Evolutionary conservation across 306 rosid genomes (phyloP), one percentile per base, ranked within the genome.

Genomic region (Mucuna pruriens): DNA sequence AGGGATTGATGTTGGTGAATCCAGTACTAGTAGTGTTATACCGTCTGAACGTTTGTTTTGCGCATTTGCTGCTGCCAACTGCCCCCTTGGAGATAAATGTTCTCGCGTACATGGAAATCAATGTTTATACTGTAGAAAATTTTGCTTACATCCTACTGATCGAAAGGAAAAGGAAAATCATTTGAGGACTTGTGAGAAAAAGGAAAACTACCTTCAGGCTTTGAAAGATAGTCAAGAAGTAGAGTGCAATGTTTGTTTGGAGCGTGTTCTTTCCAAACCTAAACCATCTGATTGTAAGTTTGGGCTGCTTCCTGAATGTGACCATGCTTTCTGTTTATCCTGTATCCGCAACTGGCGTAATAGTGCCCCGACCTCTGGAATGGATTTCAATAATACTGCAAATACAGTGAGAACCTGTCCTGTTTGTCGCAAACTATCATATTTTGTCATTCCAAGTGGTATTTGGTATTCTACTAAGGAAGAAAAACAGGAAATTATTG

Each of bases 291-390:
- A 93, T 62, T 86, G 96, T 55, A 95, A 93, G 88, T 95, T 95
- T 80, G 99, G 99, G 83, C 26, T 95, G 88, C 88, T 93, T 55
- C 94, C 99, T 3, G 97, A 90, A 82, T 91, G 99, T 51, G 91
- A 95, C 74, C 99, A 95, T 78, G 93, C 99, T 55, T 95, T 95
- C 83, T 95, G 98, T 76, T 76, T 95, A 65, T 91, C 98, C 25
- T 95, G 99, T 69, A 91, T 95, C 55, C 88, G 97, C 83, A 91
- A 95, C 85, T 93, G 99, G 99, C 97, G 99, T 12, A 88, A 77
- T 71, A 95, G 94, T 76, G 89, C 96, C 74, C 88, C 96, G 26
- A 71, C 90, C 76, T 87, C 96, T 71, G 91, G 88, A 66, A 71
- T 90, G 80, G 92, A 88, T 64, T 70, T 85, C 46, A 85, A 83